Percentiles rank a stretch among this genome's conserved stretches.
Evolutionary conservation across 768 basidiomycete species (phyloP).

Genomic region (Scleroderma citrinum): DNA sequence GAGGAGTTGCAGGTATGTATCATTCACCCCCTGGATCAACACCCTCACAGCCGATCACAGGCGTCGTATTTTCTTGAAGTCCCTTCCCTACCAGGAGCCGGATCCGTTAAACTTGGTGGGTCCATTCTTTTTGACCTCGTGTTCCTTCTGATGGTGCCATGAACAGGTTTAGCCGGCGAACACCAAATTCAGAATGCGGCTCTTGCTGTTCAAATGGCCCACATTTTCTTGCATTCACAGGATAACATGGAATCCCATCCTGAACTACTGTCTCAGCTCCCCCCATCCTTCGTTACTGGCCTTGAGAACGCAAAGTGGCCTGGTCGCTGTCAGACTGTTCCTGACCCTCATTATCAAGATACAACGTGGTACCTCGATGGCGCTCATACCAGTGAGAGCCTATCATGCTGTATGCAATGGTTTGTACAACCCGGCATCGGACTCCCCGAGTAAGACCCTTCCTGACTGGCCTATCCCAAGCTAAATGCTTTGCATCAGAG

Average conservation of each 20-base stretch:
- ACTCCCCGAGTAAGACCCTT: constrained; percentile 28
- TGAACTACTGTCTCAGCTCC: constrained; percentile 29
- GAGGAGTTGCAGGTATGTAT: constrained; percentile 53
- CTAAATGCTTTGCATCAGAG: neutral
- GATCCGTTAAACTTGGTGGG: constrained; percentile 55
- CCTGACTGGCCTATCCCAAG: constrained; percentile 5
- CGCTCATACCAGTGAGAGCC: constrained; percentile 89
- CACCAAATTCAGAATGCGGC: constrained; percentile 89
- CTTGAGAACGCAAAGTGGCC: constrained; percentile 80
- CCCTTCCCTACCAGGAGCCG: constrained; percentile 39
- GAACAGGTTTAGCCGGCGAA: constrained; percentile 69
- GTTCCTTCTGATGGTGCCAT: constrained; percentile 2
- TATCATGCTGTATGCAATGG: constrained; percentile 86
- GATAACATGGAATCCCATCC: constrained; percentile 9
- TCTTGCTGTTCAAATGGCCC: constrained; percentile 72
- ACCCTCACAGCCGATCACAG: constrained; percentile 28
- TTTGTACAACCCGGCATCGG: constrained; percentile 60
- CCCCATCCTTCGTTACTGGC: constrained; percentile 51
- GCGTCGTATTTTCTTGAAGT: constrained; percentile 59
- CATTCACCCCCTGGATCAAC: neutral
- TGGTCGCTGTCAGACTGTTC: constrained; percentile 85
- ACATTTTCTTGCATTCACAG: constrained; percentile 48
- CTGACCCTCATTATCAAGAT: constrained; percentile 45
- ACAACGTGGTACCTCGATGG: constrained; percentile 92
- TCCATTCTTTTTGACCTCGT: neutral